Conservation (phyloP, 805 yeast genomes). For the Candida alai region DNA sequence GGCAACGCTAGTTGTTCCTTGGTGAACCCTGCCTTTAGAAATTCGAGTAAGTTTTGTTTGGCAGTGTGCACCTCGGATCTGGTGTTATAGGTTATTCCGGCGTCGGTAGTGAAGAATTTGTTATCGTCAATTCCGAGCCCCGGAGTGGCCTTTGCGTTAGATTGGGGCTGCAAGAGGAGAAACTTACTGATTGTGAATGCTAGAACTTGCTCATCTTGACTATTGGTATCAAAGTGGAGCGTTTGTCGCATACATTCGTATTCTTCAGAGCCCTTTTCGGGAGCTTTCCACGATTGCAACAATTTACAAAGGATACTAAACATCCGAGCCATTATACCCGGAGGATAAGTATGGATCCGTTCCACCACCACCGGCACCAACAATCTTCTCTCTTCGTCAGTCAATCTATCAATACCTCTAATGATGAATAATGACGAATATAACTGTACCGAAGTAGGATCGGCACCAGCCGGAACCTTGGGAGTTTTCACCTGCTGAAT, state of each 20-base stretch:
- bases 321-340: conserved; percentile 48
- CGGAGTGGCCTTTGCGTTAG: conserved; percentile 37
- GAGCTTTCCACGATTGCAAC: conserved; percentile 44
- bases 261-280: conserved; percentile 44
- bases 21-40: conserved; percentile 38
- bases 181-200: conserved; percentile 49
- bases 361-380: conserved; percentile 47
- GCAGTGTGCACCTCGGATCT: conserved; percentile 39
- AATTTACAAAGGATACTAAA: conserved; percentile 59
- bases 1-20: conserved; percentile 41
- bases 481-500: conserved; percentile 62
- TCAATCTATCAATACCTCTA: conserved; percentile 59
- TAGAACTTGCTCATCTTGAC: conserved; percentile 44
- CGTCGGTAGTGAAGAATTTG: conserved; percentile 61
- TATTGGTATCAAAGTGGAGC: conserved; percentile 31
- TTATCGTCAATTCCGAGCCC: conserved; percentile 60
- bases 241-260: conserved; percentile 30
- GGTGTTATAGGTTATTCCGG: conserved; percentile 57
- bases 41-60: conserved; percentile 32
- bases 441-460: conserved; percentile 49
- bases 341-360: conserved; percentile 39
- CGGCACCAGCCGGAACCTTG: conserved; percentile 37
- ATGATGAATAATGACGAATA: conserved; percentile 66
- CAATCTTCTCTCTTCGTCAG: conserved; percentile 27
- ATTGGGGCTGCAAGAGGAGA: conserved; percentile 50